Percentiles rank a stretch among this genome's conserved stretches.
Conservation (phyloP, 83 land plant species). For the Picea mariana region DNA sequence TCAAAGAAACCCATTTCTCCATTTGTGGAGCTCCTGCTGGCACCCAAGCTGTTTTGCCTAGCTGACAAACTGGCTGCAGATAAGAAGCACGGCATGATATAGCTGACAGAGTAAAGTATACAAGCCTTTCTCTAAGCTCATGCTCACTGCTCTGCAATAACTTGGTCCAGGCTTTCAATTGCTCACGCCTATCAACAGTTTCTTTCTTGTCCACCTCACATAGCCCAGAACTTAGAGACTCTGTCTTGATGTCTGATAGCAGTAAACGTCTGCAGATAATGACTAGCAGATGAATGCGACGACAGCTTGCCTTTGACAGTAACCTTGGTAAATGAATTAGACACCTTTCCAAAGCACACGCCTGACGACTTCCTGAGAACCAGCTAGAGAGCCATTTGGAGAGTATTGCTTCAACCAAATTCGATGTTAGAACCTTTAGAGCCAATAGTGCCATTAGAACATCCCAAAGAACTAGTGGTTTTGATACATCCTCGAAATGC, state of each 20-base stretch:
- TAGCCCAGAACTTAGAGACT: conserved; percentile 8
- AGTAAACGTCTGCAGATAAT: conserved; percentile 47
- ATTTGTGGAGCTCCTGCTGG: conserved; percentile 52
- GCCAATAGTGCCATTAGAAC: conserved; percentile 30
- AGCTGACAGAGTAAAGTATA: conserved; percentile 36
- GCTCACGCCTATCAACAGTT: conserved; percentile 16
- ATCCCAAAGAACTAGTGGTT: conserved; percentile 57
- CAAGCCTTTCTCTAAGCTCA: conserved; percentile 55
- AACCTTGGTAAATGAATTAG: conserved; percentile 18
- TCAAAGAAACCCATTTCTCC: conserved; percentile 41
- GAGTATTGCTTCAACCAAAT: conserved; percentile 35
- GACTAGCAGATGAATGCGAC: conserved; percentile 44
- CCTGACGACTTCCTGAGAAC: conserved; percentile 10
- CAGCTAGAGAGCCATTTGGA: conserved; percentile 45
- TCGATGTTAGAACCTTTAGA: conserved; percentile 28
- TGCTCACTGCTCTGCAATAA: conserved; percentile 38
- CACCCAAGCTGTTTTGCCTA: conserved; percentile 22
- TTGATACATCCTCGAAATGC: conserved; percentile 25
- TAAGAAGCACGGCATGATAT: conserved; percentile 17
- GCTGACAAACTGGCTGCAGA: conserved; percentile 1
- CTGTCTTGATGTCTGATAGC: conserved; percentile 23
- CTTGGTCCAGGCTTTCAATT: conserved; percentile 22
- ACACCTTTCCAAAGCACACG: conserved; percentile 22
- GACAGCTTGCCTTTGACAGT: conserved; percentile 21
- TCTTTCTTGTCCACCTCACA: not conserved